These are phyloP conservation scores for Ormosia emarginata DNA, from an alignment of 306 rosid species.

Conservation along the genomic window DNA sequence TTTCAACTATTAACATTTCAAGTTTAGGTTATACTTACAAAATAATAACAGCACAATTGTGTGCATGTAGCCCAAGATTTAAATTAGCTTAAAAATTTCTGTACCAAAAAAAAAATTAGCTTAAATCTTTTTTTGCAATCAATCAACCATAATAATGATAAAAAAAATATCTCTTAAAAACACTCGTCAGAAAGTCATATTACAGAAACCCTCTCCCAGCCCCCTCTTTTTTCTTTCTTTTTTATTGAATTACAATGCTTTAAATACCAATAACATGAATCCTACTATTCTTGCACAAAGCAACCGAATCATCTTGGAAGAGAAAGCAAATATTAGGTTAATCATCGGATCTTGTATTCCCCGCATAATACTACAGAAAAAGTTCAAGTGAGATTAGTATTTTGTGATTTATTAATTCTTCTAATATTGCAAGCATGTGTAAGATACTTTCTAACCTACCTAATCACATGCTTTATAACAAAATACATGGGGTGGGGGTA, in stretches of 20 bases:
- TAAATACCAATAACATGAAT: conserved; percentile 41
- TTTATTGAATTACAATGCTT: not conserved
- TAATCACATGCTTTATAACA: conserved; percentile 32
- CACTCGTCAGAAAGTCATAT: not conserved
- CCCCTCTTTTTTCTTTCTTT: not conserved
- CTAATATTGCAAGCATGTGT: conserved; percentile 23
- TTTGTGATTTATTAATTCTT: not conserved
- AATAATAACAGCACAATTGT: not conserved
- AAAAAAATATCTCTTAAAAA: not conserved
- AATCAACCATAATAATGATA: not conserved
- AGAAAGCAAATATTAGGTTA: conserved; percentile 29
- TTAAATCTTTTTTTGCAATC: not conserved
- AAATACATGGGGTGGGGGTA: not conserved
- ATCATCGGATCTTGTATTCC: conserved; percentile 36
- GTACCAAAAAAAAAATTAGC: no score
- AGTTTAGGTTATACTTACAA: not conserved
- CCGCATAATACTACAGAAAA: conserved; percentile 3
- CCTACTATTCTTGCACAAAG: conserved; percentile 38
- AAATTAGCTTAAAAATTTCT: not conserved
- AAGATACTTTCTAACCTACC: conserved; percentile 32
- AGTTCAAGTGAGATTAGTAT: conserved; percentile 9
- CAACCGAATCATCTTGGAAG: conserved; percentile 39
- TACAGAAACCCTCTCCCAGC: not conserved
- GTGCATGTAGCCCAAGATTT: not conserved
- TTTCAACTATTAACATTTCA: not conserved